These are phyloP conservation scores for Intubia oerlemansii DNA, from an alignment of 2,329 filamentous ascomycete genomes.

Conservation along the genomic window DNA sequence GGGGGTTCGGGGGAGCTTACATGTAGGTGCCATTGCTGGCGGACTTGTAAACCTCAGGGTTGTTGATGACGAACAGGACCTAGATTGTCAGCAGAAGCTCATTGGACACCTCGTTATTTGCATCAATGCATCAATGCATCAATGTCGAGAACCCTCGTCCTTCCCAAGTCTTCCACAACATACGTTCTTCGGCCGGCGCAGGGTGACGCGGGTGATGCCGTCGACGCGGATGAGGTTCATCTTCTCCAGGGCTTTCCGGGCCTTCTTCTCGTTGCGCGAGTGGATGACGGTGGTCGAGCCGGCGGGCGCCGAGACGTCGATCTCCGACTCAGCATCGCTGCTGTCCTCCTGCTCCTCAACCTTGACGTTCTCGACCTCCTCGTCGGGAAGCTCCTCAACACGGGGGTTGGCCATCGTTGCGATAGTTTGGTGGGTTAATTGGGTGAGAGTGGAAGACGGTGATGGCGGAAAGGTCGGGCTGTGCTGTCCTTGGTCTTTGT, in stretches of 20 bases:
- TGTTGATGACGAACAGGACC: constrained; percentile 99
- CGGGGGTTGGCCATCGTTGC: constrained; percentile 84
- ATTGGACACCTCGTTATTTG: constrained; percentile 94
- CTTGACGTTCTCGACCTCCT: constrained; percentile 63
- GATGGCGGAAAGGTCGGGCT: neutral
- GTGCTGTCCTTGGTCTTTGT: neutral
- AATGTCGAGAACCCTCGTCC: too few relatives aligned
- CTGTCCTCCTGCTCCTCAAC: constrained; percentile 52
- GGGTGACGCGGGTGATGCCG: constrained; percentile 94
- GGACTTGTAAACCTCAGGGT: constrained; percentile 99
- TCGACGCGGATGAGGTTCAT: constrained; percentile 88
- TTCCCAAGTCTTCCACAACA: constrained; percentile 20
- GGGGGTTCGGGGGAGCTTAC: constrained; percentile 37
- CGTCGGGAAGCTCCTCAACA: constrained; percentile 92
- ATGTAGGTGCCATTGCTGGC: constrained; percentile 98
- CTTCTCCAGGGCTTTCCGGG: constrained; percentile 97
- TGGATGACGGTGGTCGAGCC: constrained; percentile 82
- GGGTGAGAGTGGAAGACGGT: neutral
- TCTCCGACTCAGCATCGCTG: constrained; percentile 51
- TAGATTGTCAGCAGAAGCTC: too few relatives aligned
- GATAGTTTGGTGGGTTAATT: constrained; percentile 20
- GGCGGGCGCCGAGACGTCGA: constrained; percentile 48
- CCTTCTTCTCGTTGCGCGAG: constrained; percentile 99
- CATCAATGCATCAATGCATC: neutral
- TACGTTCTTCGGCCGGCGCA: constrained; percentile 97